Base-by-base conservation (phyloP, 2,329 filamentous ascomycete species). In the Cylindrodendrum hubeiense region DNA sequence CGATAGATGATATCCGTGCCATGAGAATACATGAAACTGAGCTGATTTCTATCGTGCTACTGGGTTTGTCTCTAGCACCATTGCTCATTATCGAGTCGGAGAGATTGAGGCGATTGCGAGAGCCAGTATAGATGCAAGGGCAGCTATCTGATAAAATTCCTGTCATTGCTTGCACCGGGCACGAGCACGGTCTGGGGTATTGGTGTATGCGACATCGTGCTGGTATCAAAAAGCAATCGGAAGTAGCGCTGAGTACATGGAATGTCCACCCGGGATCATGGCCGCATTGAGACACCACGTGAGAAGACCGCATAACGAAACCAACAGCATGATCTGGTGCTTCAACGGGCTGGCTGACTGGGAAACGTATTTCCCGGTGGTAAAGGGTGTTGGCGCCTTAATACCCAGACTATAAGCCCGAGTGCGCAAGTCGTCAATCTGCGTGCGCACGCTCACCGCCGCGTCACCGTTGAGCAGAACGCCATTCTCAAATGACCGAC, bases 401-500 rank as follows among this genome's bases (percentile, higher is more conserved):
- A 39, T 39, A 39, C n/a, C 5, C 17, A 8, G 37, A 7, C 37
- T 39, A 3, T 39, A 17, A 1, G 37, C 37, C n/a, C 22, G 30
- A n/a, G 30, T 17, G 30, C 49, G 49, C 28, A 51, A 28, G 1
- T 37, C 28, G 13, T 51, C 28, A 9, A 51, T 51, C 30, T 51
- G 49, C 12, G 19, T 34, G 49, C 28, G 21, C n/a, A 51, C 49
- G 28, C 49, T 51, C n/a, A 24, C 30, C 2, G 34, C 49, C 15
- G 49, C 49, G 17, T 51, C 28, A 28, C 30, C 49, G 10, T 34
- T 34, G 7, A 51, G 49, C n/a, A 51, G 30, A 10, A 51, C 49
- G 49, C 49, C 49, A 21, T 51, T 51, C 30, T 51, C 49, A 4
- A 51, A 51, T 6, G 49, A 51, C n/a, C 49, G 49, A 17, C 49